phyloP scores from a whole-genome alignment of 2,329 filamentous ascomycete species.

The Ophiocordyceps polyrhachis-furcata region DNA sequence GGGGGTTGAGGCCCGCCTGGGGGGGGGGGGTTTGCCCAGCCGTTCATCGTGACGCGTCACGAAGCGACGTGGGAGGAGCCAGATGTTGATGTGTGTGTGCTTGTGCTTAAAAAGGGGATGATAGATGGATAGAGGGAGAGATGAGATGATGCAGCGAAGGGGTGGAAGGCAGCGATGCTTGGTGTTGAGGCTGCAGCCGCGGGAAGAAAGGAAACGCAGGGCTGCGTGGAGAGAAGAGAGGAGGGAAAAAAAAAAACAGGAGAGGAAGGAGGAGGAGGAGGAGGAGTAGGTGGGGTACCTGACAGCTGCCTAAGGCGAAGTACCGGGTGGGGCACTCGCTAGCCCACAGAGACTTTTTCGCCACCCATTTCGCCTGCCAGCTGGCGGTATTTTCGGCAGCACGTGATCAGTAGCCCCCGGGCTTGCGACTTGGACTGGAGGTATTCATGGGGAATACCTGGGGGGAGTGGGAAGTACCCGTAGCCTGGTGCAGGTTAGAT shows the following conservation, averaged over 20 bases:
- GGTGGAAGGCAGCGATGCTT: too few species aligned
- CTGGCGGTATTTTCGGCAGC: background rate
- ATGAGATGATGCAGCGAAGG: background rate
- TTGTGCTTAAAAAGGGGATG: background rate
- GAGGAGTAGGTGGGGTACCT: background rate
- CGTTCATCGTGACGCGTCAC: conserved; percentile 20
- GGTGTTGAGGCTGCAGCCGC: background rate
- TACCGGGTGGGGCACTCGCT: background rate
- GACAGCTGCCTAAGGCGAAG: background rate
- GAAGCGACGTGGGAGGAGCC: background rate
- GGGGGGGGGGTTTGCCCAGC: background rate
- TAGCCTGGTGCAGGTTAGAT: background rate
- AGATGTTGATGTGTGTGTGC: background rate
- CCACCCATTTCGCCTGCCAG: background rate
- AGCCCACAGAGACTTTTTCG: background rate
- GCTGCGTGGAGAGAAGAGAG: background rate
- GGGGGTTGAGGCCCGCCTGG: conserved; percentile 3
- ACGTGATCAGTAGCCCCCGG: background rate
- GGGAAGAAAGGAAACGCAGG: background rate
- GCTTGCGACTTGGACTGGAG: background rate
- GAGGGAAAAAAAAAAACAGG: background rate
- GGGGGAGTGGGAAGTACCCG: background rate
- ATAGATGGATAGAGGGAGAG: background rate
- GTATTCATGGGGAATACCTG: background rate
- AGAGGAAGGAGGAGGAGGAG: background rate